Evolutionary conservation across 805 yeast species (phyloP).

Genomic region (Blastobotrys americana): DNA sequence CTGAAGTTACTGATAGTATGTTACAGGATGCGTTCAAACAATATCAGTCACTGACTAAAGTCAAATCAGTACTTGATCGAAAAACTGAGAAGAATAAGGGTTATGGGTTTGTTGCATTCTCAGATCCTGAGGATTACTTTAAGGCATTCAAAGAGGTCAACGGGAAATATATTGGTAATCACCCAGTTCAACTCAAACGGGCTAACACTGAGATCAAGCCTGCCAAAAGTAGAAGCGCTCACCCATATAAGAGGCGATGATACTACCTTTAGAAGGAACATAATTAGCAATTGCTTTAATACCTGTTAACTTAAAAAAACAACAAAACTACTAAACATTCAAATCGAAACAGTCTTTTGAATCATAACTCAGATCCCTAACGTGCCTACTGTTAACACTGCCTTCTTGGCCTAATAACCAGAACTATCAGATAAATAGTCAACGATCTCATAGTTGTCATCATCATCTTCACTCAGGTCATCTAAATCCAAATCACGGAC

Average conservation of each 20-base stretch:
- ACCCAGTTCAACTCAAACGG: constrained; percentile 61
- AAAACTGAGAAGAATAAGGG: constrained; percentile 49
- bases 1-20: constrained; percentile 54
- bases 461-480: constrained; percentile 11
- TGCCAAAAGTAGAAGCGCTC: neutral
- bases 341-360: neutral
- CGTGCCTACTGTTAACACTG: too few relatives aligned
- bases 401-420: too few relatives aligned
- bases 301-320: constrained; percentile 1
- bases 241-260: neutral
- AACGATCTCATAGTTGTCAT: constrained; percentile 1
- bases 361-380: too few relatives aligned
- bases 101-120: constrained; percentile 68
- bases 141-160: constrained; percentile 68
- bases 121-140: constrained; percentile 57
- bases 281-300: neutral
- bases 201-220: constrained; percentile 35
- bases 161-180: constrained; percentile 67
- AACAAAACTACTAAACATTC: neutral
- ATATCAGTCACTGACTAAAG: constrained; percentile 50
- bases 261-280: neutral
- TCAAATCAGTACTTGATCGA: constrained; percentile 50
- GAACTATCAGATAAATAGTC: neutral
- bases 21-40: constrained; percentile 48
- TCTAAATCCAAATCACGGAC: too few relatives aligned